These are phyloP conservation scores for Ascochyta rabiei DNA, from an alignment of 2,329 filamentous ascomycete genomes.

Conservation along the genomic window DNA sequence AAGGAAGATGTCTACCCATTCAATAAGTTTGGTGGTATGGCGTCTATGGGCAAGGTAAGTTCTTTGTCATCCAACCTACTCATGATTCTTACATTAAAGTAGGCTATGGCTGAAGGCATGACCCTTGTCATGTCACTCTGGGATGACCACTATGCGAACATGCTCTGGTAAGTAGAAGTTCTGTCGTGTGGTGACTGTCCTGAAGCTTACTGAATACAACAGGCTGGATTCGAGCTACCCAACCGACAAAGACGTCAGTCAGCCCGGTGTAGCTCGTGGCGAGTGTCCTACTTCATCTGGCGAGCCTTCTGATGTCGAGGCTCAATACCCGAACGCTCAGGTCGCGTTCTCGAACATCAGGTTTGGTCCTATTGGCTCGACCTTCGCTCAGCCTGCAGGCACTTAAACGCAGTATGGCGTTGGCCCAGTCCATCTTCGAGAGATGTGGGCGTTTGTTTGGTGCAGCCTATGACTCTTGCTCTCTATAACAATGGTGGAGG, in stretches of 20 bases:
- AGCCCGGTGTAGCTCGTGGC: constrained; percentile 42
- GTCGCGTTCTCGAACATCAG: constrained; percentile 40
- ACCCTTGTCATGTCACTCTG: constrained; percentile 67
- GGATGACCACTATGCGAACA: constrained; percentile 70
- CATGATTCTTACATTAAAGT: constrained; percentile 52
- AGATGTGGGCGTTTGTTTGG: too few species aligned
- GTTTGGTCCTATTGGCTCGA: constrained; percentile 39
- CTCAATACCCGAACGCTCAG: constrained; percentile 24
- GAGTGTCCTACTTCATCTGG: constrained; percentile 35
- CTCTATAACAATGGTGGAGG: neutral
- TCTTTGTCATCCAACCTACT: constrained; percentile 32
- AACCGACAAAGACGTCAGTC: constrained; percentile 39
- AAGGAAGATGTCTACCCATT: constrained; percentile 53
- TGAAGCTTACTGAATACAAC: too few species aligned
- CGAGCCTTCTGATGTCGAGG: constrained; percentile 38
- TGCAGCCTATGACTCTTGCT: neutral
- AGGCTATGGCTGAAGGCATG: constrained; percentile 62
- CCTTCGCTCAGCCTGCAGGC: constrained; percentile 35
- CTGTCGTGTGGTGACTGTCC: too few species aligned
- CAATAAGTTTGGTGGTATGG: constrained; percentile 61
- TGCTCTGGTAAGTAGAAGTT: constrained; percentile 60
- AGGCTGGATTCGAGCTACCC: constrained; percentile 59
- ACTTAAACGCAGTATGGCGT: neutral
- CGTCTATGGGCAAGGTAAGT: constrained; percentile 63
- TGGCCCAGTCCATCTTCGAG: neutral